Evolutionary conservation across 2,329 filamentous ascomycete species (phyloP).

Genomic region (Cladophialophora carrionii): DNA sequence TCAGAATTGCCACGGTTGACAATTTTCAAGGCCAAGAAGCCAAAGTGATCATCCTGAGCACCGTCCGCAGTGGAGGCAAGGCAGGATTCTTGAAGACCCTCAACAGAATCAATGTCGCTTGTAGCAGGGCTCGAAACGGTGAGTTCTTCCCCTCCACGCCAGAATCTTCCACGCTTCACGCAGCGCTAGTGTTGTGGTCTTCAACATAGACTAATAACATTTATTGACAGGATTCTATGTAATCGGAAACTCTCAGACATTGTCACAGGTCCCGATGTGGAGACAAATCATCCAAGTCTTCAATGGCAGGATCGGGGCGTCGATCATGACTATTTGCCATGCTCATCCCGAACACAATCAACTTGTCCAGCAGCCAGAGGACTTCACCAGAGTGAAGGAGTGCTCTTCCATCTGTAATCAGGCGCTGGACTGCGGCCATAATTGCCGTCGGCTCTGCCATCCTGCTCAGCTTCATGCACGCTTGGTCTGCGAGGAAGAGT

Average conservation of each 20-base stretch:
- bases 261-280: slow-evolving; percentile 41
- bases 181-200: background rate
- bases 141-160: slow-evolving; percentile 10
- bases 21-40: slow-evolving; percentile 47
- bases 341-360: slow-evolving; percentile 34
- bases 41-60: slow-evolving; percentile 42
- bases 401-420: slow-evolving; percentile 38
- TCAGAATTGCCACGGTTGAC: slow-evolving; percentile 41
- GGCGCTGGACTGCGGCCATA: slow-evolving; percentile 39
- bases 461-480: slow-evolving; percentile 34
- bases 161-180: background rate
- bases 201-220: background rate
- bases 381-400: slow-evolving; percentile 36
- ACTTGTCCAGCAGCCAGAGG: slow-evolving; percentile 33
- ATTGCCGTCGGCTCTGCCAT: slow-evolving; percentile 36
- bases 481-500: slow-evolving; percentile 34
- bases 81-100: slow-evolving; percentile 42
- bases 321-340: slow-evolving; percentile 38
- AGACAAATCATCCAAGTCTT: slow-evolving; percentile 38
- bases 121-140: slow-evolving; percentile 41
- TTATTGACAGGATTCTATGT: slow-evolving; percentile 41
- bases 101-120: slow-evolving; percentile 45
- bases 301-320: slow-evolving; percentile 35
- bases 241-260: slow-evolving; percentile 41
- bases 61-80: slow-evolving; percentile 42